Conservation (phyloP, 164 flowering plant genomes). For the Akebia trifoliata region DNA sequence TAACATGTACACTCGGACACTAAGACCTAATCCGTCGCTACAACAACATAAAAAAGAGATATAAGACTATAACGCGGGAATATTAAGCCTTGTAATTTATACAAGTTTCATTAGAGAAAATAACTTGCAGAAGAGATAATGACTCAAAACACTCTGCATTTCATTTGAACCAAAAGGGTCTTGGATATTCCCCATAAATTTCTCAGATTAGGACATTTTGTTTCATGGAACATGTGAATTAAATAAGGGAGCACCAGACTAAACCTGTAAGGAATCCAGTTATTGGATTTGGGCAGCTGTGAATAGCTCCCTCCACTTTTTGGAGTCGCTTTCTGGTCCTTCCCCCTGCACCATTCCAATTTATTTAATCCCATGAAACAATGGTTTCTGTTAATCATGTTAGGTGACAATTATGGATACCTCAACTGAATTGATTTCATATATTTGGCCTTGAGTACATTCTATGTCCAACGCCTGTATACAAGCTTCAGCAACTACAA, state of each 20-base stretch:
- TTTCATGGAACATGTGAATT: not conserved
- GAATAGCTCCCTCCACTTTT: slow-evolving; percentile 75
- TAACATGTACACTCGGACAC: too few relatives aligned
- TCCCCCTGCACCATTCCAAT: slow-evolving; percentile 56
- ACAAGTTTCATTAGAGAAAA: too few relatives aligned
- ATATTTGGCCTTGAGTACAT: slow-evolving; percentile 61
- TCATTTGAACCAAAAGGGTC: too few relatives aligned
- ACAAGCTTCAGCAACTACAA: slow-evolving; percentile 96
- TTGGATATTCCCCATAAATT: too few relatives aligned
- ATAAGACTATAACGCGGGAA: too few relatives aligned
- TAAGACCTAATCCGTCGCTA: too few relatives aligned
- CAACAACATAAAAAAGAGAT: too few relatives aligned
- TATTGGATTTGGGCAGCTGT: slow-evolving; percentile 37
- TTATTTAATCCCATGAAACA: not conserved
- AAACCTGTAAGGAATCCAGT: not conserved
- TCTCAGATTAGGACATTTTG: too few relatives aligned
- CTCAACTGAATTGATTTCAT: slow-evolving; percentile 83
- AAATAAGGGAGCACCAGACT: too few relatives aligned
- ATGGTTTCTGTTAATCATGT: not conserved
- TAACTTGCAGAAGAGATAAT: too few relatives aligned
- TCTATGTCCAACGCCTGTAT: slow-evolving; percentile 84
- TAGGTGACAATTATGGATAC: slow-evolving; percentile 29
- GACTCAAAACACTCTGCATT: too few relatives aligned
- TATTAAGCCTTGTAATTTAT: too few relatives aligned
- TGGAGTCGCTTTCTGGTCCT: slow-evolving; percentile 74